Evolutionary conservation across 306 rosid species (phyloP).

Genomic region (Ammopiptanthus mongolicus): DNA sequence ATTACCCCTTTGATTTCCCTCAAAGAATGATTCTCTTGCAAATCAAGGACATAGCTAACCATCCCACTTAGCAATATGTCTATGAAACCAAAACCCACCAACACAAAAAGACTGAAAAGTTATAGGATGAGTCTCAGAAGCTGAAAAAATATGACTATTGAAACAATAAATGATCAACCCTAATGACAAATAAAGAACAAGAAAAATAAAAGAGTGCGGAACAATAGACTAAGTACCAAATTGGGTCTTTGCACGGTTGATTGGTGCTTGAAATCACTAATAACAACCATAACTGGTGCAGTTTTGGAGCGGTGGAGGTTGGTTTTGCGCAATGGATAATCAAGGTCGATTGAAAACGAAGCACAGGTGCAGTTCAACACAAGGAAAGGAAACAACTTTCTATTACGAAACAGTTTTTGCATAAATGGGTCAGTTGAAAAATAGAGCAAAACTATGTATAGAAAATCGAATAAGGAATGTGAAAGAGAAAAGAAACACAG

Average conservation of each 20-base stretch:
- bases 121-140: conserved; percentile 66
- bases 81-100: conserved; percentile 90
- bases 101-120: conserved; percentile 83
- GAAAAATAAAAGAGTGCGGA: conserved; percentile 58
- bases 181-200: conserved; percentile 54
- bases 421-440: neutral
- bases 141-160: conserved; percentile 52
- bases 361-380: conserved; percentile 41
- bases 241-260: conserved; percentile 47
- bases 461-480: neutral
- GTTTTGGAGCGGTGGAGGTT: conserved; percentile 86
- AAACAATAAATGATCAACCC: conserved; percentile 79
- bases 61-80: conserved; percentile 87
- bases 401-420: neutral
- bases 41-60: conserved; percentile 89
- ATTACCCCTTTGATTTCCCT: too few species aligned
- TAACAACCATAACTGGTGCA: conserved; percentile 85
- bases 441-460: neutral
- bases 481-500: neutral
- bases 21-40: conserved; percentile 78
- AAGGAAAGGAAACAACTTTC: conserved; percentile 8
- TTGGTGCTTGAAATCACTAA: conserved; percentile 38
- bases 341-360: conserved; percentile 65
- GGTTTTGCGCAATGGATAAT: conserved; percentile 43
- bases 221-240: conserved; percentile 50